A percentile compares a stretch with the other conserved stretches of the same genome.
phyloP scores from a whole-genome alignment of 2,329 filamentous ascomycete genomes.

The Xylaria polymorpha region DNA sequence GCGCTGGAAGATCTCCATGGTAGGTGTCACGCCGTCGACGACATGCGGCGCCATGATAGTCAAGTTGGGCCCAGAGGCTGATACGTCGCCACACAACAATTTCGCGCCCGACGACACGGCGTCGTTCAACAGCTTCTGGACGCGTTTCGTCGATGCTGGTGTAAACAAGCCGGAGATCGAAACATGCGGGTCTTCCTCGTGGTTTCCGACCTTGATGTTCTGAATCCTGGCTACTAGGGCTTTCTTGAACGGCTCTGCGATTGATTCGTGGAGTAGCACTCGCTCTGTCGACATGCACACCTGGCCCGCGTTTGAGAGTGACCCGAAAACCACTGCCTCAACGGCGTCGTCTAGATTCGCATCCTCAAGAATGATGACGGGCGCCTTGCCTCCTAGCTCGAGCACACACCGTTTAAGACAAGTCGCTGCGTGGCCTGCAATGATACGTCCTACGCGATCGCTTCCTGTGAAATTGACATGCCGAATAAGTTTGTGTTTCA shows the following conservation, averaged over 20 bases:
- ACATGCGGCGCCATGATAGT: slow-evolving; percentile 37
- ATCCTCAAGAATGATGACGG: slow-evolving; percentile 82
- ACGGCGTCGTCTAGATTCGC: slow-evolving; percentile 81
- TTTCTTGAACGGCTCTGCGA: slow-evolving; percentile 60
- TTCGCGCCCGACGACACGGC: slow-evolving; percentile 32
- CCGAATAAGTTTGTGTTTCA: slow-evolving; percentile 73
- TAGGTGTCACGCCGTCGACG: slow-evolving; percentile 71
- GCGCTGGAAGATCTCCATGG: slow-evolving; percentile 79
- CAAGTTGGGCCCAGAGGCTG: slow-evolving; percentile 29
- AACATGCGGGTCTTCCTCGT: slow-evolving; percentile 32
- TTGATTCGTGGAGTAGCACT: slow-evolving; percentile 67
- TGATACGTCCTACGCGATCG: slow-evolving; percentile 77
- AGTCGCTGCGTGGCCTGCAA: slow-evolving; percentile 76
- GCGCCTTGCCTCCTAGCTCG: slow-evolving; percentile 86
- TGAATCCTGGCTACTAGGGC: slow-evolving; percentile 68
- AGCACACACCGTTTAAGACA: slow-evolving; percentile 82
- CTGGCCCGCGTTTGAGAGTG: slow-evolving; percentile 81
- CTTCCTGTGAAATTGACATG: slow-evolving; percentile 91
- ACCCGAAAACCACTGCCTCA: slow-evolving; percentile 72
- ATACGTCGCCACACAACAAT: slow-evolving; percentile 33
- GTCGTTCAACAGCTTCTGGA: slow-evolving; percentile 26
- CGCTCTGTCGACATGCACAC: slow-evolving; percentile 89
- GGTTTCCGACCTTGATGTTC: slow-evolving; percentile 47
- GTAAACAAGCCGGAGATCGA: slow-evolving; percentile 37
- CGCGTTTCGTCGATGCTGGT: slow-evolving; percentile 32